Evolutionary conservation across 345 rosid genomes (phyloP), one percentile per base, ranked within the genome.

Genomic region (Sisymbrium irio): DNA sequence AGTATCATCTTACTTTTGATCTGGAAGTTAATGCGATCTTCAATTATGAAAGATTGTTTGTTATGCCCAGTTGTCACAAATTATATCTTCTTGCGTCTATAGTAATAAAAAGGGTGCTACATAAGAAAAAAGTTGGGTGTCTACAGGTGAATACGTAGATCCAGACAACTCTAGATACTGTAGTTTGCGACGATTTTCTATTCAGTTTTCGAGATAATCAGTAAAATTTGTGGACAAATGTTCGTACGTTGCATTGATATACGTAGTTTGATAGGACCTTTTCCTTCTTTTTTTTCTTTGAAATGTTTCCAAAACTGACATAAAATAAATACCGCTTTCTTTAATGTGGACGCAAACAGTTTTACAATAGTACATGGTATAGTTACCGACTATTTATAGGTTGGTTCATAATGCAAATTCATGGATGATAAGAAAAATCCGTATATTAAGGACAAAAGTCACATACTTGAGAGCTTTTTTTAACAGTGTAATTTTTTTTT

Each of bases 331-430:
- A 62, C 55, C 44, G 6, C 19, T 62, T 62, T 30, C 3, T 62
- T 18, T 3, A 30, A 53, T 62, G 68, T 51, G 62, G 66, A 72
- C 55, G 44, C 54, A 14, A 18, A 11, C 44, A 40, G 33, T 62
- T 62, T 25, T 30, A 15, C 39, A 51, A 28, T 28, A 54, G 59
- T 6, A 17, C 6, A 0, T 51, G 18, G 62, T 42, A 9, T 13
- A 19, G 17, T 11, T 62, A 39, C 45, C 11, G 33, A 51, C 37
- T 40, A 40, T 62, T 62, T 50, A 9, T 51, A 53, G 14, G 46
- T 51, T 63, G 14, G 46, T 53, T 71, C 27, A 41, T 22, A 35
- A 18, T 41, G 35, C 45, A 41, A 62, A 30, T 62, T 40, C 30
- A 62, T 61, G 61, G 50, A 18, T 39, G 51, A 17, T 9, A 14